Conservation (phyloP, 1,284 basidiomycete genomes). For the Anthracocystis panici-leucophaei region DNA sequence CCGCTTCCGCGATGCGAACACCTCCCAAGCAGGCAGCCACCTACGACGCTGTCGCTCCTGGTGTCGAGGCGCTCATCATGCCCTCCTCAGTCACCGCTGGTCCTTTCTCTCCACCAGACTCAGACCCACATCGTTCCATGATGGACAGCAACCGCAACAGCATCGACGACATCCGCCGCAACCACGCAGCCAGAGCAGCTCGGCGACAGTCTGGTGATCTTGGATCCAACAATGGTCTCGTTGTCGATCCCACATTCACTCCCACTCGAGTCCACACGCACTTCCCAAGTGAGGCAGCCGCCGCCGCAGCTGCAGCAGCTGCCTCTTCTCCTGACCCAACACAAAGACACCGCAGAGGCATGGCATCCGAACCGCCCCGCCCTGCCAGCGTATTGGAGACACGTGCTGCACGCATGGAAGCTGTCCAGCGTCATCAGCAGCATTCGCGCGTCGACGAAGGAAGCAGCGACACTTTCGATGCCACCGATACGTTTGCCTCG, state of each 20-base stretch:
- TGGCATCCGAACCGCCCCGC: slow-evolving; percentile 48
- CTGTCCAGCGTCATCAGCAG: slow-evolving; percentile 41
- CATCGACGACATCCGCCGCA: slow-evolving; percentile 62
- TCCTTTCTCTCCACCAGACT: slow-evolving; percentile 51
- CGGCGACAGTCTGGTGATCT: slow-evolving; percentile 24
- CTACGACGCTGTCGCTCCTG: slow-evolving; percentile 2
- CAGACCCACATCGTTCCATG: slow-evolving; percentile 55
- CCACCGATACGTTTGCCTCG: slow-evolving; percentile 35
- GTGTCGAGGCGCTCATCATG: slow-evolving; percentile 30
- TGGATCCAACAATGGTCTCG: slow-evolving; percentile 27
- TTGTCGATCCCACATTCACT: slow-evolving; percentile 22
- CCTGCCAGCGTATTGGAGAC: slow-evolving; percentile 58
- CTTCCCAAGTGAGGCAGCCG: slow-evolving; percentile 29
- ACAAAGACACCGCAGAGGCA: slow-evolving; percentile 34
- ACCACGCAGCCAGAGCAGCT: slow-evolving; percentile 57
- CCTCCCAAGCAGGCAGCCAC: slow-evolving; percentile 26
- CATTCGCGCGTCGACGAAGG: slow-evolving; percentile 32
- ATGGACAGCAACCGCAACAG: slow-evolving; percentile 60
- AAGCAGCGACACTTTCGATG: slow-evolving; percentile 42
- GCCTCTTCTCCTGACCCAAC: slow-evolving; percentile 26
- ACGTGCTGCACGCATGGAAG: slow-evolving; percentile 38
- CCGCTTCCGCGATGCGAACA: slow-evolving; percentile 24
- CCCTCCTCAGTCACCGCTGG: slow-evolving; percentile 25
- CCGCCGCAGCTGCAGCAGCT: background rate
- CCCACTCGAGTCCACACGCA: slow-evolving; percentile 30